These are phyloP conservation scores for Euphorbia celastroides DNA, from an alignment of 441 rosid genomes.

Conservation along the genomic window DNA sequence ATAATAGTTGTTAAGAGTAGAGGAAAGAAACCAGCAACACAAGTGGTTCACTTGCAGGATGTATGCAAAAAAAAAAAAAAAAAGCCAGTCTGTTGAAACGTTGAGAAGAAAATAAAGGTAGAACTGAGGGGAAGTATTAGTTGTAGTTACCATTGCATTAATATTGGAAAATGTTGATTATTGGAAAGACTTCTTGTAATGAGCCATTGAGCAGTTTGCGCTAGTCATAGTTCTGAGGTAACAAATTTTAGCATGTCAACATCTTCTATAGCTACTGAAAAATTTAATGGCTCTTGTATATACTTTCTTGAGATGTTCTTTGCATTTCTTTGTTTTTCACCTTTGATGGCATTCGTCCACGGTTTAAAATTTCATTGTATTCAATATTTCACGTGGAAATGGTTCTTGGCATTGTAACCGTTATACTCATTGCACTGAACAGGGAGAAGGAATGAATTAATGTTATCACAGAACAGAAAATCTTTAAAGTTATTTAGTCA, in stretches of 20 bases:
- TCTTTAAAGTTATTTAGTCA: neutral
- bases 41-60: neutral
- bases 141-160: neutral
- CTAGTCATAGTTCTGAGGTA: neutral
- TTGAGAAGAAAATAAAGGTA: neutral
- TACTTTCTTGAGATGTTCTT: neutral
- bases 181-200: neutral
- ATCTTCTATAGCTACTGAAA: neutral
- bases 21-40: neutral
- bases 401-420: neutral
- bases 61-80: neutral
- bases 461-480: neutral
- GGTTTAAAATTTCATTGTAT: neutral
- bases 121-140: neutral
- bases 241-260: neutral
- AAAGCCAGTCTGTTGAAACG: neutral
- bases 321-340: conserved; percentile 1
- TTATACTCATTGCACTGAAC: neutral
- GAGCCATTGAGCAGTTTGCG: neutral
- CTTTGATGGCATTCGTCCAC: neutral
- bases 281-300: neutral
- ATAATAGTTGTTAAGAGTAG: neutral
- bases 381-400: neutral
- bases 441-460: neutral
- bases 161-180: neutral